Conservation (phyloP, 148 eudicot species). For the Nepenthes gracilis region DNA sequence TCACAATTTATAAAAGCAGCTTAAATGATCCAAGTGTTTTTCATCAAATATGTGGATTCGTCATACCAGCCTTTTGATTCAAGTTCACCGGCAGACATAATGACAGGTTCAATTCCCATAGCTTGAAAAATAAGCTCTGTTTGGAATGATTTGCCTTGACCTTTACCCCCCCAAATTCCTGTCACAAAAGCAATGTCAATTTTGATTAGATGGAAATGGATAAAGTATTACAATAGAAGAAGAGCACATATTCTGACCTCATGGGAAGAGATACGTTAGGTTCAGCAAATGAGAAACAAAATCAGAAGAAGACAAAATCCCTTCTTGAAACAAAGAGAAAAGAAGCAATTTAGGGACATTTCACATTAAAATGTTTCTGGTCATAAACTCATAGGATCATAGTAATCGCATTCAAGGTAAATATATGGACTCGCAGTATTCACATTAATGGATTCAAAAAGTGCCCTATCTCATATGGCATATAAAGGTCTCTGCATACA, state of each 20-base stretch:
- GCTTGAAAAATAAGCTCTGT: conserved; percentile 91
- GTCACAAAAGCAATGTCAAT: conserved; percentile 4
- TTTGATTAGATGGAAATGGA: background rate
- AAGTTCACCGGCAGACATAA: conserved; percentile 96
- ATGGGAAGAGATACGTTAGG: background rate
- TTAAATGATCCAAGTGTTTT: background rate
- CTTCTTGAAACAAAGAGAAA: no score
- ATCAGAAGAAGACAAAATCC: no score
- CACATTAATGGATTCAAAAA: no score
- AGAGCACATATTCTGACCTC: background rate
- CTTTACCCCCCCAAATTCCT: conserved; percentile 99
- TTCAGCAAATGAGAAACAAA: no score
- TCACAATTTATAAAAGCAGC: background rate
- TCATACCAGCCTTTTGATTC: conserved; percentile 93
- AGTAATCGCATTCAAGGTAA: no score
- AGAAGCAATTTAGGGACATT: no score
- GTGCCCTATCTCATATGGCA: no score
- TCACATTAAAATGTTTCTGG: no score
- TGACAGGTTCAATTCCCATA: conserved; percentile 86
- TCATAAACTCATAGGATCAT: no score
- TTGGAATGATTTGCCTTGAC: conserved; percentile 95
- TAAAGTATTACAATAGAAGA: background rate
- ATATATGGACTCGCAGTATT: no score
- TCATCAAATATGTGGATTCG: conserved; percentile 3
- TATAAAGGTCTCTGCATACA: no score